Base-by-base conservation (phyloP, 805 yeast species). In the Scheffersomyces stipitis region DNA sequence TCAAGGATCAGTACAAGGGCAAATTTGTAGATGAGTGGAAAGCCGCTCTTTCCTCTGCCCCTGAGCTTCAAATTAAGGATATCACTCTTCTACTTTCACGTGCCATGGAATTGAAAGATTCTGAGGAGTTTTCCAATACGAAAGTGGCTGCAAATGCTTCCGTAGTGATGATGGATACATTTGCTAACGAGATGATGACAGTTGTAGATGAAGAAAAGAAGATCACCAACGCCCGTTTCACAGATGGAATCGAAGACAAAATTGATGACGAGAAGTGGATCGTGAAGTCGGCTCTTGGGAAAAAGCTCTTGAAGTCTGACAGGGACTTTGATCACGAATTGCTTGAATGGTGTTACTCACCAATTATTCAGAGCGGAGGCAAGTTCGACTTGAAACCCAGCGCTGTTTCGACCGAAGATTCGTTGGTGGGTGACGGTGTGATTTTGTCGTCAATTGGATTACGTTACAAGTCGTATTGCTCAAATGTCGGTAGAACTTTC, bases 321-420 rank as follows among this genome's bases (percentile, higher is more conserved):
- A 53, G 53, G 27, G 91, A 84, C 37, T 83, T 89, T 43, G 95
- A 88, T 52, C 69, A 83, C 4, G 80, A 78, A 43, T 76, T 80
- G 45, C 65, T 91, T 15, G 98, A 91, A 58, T 91, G 97, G 96
- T 86, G 95, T 47, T 88, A 86, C 60, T 80, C 89, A 37, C 97
- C 98, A 18, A 86, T 89, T 35, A 75, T 89, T 36, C 95, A 88
- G 65, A 83, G 95, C 49, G 95, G 95, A 37, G 88, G 87, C 24
- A 79, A 80, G 37, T 90, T 81, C 54, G 96, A 89, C 60, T 69
- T 90, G 54, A 81, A 76, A 51, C 90, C 95, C 29, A 81, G 91
- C 39, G 96, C 95, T 1, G 78, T 81, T 39, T 83, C 96, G 1
- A 77, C 78, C 35, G 75, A 78, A 41, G 76, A 78, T 30, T 77